Evolutionary conservation across 2,329 filamentous ascomycete genomes (phyloP).

Genomic region (Cercospora sp.): DNA sequence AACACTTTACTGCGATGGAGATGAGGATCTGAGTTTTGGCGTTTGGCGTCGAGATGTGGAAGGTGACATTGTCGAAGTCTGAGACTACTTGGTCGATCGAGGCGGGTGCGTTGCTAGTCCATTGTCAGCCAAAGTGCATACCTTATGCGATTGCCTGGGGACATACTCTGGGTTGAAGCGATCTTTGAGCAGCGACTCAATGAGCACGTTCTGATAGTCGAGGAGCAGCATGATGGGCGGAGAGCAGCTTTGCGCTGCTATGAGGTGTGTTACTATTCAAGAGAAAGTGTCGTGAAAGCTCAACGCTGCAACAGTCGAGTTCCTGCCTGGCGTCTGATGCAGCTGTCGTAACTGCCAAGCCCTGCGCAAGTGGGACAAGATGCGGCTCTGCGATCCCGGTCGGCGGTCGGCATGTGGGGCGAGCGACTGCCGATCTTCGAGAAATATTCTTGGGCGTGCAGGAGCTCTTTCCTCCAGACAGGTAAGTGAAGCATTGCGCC

Average conservation of each 20-base stretch:
- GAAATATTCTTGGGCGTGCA: slow-evolving; percentile 14
- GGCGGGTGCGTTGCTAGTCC: slow-evolving; percentile 72
- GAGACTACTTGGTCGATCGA: slow-evolving; percentile 98
- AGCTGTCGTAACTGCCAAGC: slow-evolving; percentile 19
- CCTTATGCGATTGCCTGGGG: background rate
- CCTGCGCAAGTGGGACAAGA: background rate
- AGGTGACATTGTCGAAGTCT: slow-evolving; percentile 98
- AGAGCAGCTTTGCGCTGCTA: background rate
- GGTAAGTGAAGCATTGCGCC: slow-evolving; percentile 5
- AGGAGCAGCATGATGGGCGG: slow-evolving; percentile 73
- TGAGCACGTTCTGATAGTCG: slow-evolving; percentile 98
- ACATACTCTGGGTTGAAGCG: slow-evolving; percentile 63
- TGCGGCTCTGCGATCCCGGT: slow-evolving; percentile 9
- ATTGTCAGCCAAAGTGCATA: slow-evolving; percentile 32
- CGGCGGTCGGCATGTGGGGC: slow-evolving; percentile 6
- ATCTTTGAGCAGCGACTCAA: slow-evolving; percentile 93
- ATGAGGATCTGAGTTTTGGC: slow-evolving; percentile 91
- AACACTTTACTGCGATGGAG: slow-evolving; percentile 94
- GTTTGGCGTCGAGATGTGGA: slow-evolving; percentile 96
- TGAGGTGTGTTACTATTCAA: background rate
- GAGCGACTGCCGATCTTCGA: slow-evolving; percentile 14
- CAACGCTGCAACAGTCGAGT: background rate
- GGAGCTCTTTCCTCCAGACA: slow-evolving; percentile 6
- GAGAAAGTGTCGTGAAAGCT: background rate
- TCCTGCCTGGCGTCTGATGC: slow-evolving; percentile 2